These are phyloP conservation scores for Petasospora fabianii DNA, from an alignment of 1,139 yeast genomes.

Conservation along the genomic window DNA sequence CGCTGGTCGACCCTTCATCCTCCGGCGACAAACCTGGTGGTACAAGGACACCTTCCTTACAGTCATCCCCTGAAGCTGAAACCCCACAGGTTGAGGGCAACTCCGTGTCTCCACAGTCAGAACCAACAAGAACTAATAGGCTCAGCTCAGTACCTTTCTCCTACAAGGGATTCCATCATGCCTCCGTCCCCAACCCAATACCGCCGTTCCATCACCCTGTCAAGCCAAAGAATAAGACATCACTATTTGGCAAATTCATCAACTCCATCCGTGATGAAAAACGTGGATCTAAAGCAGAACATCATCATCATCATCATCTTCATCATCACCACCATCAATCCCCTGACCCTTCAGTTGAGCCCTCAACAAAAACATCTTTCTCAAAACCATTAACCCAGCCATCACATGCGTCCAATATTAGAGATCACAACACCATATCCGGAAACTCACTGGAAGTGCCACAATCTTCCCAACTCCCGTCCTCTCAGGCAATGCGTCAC, in stretches of 20 bases:
- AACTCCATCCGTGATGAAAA: slow-evolving; percentile 37
- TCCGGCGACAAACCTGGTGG: not conserved
- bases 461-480: not conserved
- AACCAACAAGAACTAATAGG: not conserved
- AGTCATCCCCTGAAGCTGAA: too few species aligned
- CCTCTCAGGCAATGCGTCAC: slow-evolving; percentile 9
- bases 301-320: slow-evolving; percentile 1
- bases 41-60: too few species aligned
- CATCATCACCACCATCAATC: too few species aligned
- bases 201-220: slow-evolving; percentile 53
- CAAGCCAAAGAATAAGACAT: slow-evolving; percentile 39
- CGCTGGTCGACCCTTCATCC: slow-evolving; percentile 19
- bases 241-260: slow-evolving; percentile 47
- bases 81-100: too few species aligned
- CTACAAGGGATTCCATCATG: slow-evolving; percentile 50
- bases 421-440: slow-evolving; percentile 8
- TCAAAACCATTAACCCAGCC: slow-evolving; percentile 8
- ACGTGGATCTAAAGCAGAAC: slow-evolving; percentile 1
- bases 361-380: slow-evolving; percentile 5
- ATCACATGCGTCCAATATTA: slow-evolving; percentile 10
- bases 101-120: not conserved
- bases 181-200: slow-evolving; percentile 34
- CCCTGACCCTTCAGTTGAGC: slow-evolving; percentile 3
- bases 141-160: slow-evolving; percentile 23
- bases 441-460: slow-evolving; percentile 3